Base-by-base conservation (phyloP, 1,284 basidiomycete species). In the Puccinia horiana region DNA sequence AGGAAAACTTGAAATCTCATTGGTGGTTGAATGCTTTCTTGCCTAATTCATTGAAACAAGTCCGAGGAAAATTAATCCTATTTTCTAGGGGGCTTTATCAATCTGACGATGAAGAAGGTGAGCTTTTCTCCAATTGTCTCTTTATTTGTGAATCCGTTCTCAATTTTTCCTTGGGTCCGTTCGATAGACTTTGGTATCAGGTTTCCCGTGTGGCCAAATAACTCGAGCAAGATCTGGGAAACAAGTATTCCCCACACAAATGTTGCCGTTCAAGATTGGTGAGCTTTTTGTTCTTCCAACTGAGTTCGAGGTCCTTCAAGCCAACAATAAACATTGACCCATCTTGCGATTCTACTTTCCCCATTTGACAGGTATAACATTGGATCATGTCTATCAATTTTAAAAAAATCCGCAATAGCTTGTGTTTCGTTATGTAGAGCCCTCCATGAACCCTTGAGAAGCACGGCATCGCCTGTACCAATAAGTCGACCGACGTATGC, bases 241-340 rank as follows among this genome's bases (percentile, higher is more conserved):
- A 81, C 69, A 12, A 58, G 69, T 40, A 72, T 81, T 20, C 49
- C 65, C 14, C 58, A 58, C 49, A 61, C 78, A 47, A 69, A 81
- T 23, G 78, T 81, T 44, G 67, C 78, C 23, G 78, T 81, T 47
- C 78, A 81, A 73, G 78, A 81, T 63, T 81, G 78, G 78, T 81
- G 20, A 73, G 78, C 26, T 29, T 63, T 42, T 63, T 29, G 35
- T 11, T 16, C n/a, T 35, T 54, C 14, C 61, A 16, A 26, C 12
- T 58, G 56, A 58, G 6, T 52, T 52, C 49, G n/a, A 52, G 16
- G 49, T 6, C 52, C 5, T 54, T 35, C 23, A 70, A 70, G 20
- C n/a, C 3, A 63, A 63, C 61, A 37, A 63, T 11, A 32, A 29
- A 49, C 35, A 67, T 40, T 70, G 37, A 49, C 12, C 14, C 29